Evolutionary conservation across 305 asterid species (phyloP).

Genomic region (Fraxinus platypoda): DNA sequence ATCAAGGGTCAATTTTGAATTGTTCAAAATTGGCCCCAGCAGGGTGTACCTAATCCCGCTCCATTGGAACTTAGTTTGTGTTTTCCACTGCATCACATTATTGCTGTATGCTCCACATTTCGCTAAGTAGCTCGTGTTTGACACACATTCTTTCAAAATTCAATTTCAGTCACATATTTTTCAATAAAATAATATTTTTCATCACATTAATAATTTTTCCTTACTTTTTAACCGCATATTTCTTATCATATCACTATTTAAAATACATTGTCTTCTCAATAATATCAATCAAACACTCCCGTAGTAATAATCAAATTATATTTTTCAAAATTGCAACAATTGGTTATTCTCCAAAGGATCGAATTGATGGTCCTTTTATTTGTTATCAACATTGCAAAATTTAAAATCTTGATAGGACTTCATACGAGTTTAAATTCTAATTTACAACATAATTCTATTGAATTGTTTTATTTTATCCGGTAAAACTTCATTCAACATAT

Average conservation of each 20-base stretch:
- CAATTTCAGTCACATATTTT: no score
- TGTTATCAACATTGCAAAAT: background rate
- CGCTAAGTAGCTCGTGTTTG: background rate
- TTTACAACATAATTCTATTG: no score
- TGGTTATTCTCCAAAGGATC: background rate
- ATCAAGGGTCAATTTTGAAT: background rate
- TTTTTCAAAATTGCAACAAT: background rate
- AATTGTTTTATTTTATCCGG: background rate
- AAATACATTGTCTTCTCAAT: no score
- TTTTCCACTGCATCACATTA: background rate
- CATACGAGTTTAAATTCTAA: background rate
- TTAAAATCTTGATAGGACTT: background rate
- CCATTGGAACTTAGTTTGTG: constrained; percentile 14
- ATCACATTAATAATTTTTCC: no score
- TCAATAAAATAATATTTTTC: no score
- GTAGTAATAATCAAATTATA: background rate
- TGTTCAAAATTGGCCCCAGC: constrained; percentile 5
- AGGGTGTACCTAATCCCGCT: constrained; percentile 4
- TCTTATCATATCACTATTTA: no score
- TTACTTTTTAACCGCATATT: no score
- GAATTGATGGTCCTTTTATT: background rate
- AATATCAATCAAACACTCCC: no score
- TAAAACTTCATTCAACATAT: background rate
- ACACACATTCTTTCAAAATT: no score
- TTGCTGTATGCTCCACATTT: background rate